Base-by-base conservation (phyloP, 2,329 filamentous ascomycete species). In the Colletotrichum melonis region DNA sequence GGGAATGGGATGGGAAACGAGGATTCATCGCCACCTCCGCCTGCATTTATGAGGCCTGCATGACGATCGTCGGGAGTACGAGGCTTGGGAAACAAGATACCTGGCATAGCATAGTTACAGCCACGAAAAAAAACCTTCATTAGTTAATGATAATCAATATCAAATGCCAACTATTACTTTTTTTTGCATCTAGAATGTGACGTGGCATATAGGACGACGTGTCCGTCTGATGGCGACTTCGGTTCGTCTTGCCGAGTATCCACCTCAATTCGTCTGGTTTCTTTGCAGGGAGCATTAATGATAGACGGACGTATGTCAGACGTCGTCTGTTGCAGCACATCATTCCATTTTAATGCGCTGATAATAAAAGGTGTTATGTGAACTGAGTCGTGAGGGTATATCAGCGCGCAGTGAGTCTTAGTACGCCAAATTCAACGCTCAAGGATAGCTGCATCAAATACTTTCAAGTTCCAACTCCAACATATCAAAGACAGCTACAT, bases 131-230 rank as follows among this genome's bases (percentile, higher is more conserved):
- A 30, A 16, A 1, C 1, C 7, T 16, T 35, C 24, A 22, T 12
- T 52, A 67, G 26, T 49, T 57, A 65, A 69, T 64, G 67, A 58
- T 65, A 69, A 65, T 69, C 54, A 52, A 52, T 38, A 63, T 6
- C 26, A 26, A 49, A 24, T 5, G 30, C 11, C 16, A 22, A 58
- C 22, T n/a, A 55, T 14, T 12, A 22, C 11, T 26, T 28, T 12
- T 8, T 30, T 1, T 19, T 16, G 8, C 6, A 19, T 9, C 9
- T 46, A 16, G 28, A 22, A 22, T 16, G 42, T 30, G 60, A 30
- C 22, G 28, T 22, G 60, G 16, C 28, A n/a, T 42, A 54, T 32
- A n/a, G 46, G n/a, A 49, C 30, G 60, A 12, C 42, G 5, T 7
- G 4, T 32, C 42, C 42, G 19, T 52, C 42, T 28, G 28, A 32